Conservation (phyloP, 805 yeast species). For the Hanseniaspora valbyensis region DNA sequence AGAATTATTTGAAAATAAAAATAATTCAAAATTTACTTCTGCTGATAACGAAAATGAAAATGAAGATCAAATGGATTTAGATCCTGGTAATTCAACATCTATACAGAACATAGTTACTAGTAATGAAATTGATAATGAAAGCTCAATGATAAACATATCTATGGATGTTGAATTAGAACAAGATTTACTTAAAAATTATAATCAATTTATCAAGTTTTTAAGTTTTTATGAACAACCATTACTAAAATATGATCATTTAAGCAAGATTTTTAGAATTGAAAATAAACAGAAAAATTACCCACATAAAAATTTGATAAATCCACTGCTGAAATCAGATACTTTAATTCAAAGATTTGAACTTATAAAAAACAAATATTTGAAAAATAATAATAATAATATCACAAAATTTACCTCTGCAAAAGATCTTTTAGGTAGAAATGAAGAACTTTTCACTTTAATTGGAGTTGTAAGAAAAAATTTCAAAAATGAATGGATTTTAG, state of each 20-base stretch:
- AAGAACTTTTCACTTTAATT: slow-evolving; percentile 59
- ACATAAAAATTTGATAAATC: slow-evolving; percentile 1
- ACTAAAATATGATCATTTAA: neutral
- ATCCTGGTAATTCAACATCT: slow-evolving; percentile 10
- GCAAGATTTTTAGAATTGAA: neutral
- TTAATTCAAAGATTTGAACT: slow-evolving; percentile 38
- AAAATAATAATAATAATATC: neutral
- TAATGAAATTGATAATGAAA: neutral
- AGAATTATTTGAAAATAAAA: neutral
- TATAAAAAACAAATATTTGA: slow-evolving; percentile 24
- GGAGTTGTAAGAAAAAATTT: slow-evolving; percentile 60
- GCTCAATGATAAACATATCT: neutral
- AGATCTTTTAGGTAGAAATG: slow-evolving; percentile 76
- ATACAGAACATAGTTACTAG: neutral
- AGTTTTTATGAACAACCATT: slow-evolving; percentile 10
- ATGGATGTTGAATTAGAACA: slow-evolving; percentile 7
- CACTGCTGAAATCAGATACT: neutral
- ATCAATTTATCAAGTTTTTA: neutral
- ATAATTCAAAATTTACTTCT: too few species aligned
- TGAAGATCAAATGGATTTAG: neutral
- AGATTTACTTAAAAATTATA: slow-evolving; percentile 1
- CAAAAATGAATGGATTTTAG: slow-evolving; percentile 61
- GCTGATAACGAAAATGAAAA: neutral
- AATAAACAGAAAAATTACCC: neutral
- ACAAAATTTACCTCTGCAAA: slow-evolving; percentile 58